Base-by-base conservation (phyloP, 73 alveolate species). In the Tetrahymena thermophila region DNA sequence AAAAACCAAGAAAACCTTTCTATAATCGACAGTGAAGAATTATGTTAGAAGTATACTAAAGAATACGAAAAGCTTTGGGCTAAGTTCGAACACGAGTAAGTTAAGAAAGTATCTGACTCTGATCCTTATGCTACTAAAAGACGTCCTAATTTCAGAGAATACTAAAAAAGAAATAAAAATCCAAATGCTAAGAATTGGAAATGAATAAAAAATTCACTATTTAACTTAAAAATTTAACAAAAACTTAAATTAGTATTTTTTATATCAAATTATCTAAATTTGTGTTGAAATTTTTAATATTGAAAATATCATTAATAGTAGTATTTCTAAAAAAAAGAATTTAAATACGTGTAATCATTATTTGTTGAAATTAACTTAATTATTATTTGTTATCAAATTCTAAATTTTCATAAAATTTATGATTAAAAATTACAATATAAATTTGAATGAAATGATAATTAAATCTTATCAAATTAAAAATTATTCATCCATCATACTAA, bases 31-130 rank as follows among this genome's bases (percentile, higher is more conserved):
- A 96, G 96, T 58, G 57, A 95, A 17, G 23, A 40, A 14, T 94
- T 96, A 19, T 58, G 94, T 38, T 42, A 96, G 42, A 35, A 93
- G 43, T 97, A 97, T 35, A 21, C 96, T 31, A 55, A 50, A 19
- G 99, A 97, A 94, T 97, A 35, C 71, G 97, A 97, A 28, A 96
- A 43, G 93, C 97, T 97, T 23, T 97, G 98, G 98, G 94, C 40
- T 25, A 56, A 96, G 35, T 97, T 97, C 71, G 97, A 89, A 56
- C 57, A 84, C 17, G 94, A 97, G 28, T 35, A 57, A 34, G 96
- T 35, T 23, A 83, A 83, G 71, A 71, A 71, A 71, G 21, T 71
- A 6, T 17, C 89, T 71, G 89, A 71, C 17, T 8, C 89, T 71
- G 89, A 71, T 71, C 89, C 89, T 25, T 71, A 71, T 71, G 89